phyloP scores from a whole-genome alignment of 139 green algal species.

The Haematococcus lacustris region DNA sequence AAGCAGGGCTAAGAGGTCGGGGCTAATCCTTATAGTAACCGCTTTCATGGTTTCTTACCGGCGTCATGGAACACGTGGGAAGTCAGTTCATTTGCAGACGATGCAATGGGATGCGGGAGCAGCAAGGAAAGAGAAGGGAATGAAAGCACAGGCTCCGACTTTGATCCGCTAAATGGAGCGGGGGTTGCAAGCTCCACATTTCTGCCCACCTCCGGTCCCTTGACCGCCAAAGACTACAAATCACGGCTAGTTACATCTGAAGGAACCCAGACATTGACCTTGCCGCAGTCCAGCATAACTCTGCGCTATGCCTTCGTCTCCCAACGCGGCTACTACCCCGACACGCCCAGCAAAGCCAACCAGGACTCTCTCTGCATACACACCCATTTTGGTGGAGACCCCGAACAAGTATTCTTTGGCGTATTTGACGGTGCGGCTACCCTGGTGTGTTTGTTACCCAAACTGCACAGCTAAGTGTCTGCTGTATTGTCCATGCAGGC shows the following conservation, averaged over 20 bases:
- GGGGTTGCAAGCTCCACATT: neutral
- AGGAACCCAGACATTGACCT: constrained; percentile 32
- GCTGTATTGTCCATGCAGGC: too few relatives aligned
- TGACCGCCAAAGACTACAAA: constrained; percentile 54
- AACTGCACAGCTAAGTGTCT: too few relatives aligned
- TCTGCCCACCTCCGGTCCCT: constrained; percentile 22
- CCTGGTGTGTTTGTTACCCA: too few relatives aligned
- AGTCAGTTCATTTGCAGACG: too few relatives aligned
- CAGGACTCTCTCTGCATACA: constrained; percentile 76
- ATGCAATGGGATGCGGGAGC: neutral
- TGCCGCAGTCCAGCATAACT: constrained; percentile 38
- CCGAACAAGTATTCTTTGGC: constrained; percentile 59
- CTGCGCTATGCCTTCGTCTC: constrained; percentile 75
- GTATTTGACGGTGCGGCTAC: constrained; percentile 96
- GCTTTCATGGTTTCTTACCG: too few relatives aligned
- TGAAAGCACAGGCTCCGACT: neutral
- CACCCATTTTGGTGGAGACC: constrained; percentile 53
- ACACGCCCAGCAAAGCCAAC: constrained; percentile 77
- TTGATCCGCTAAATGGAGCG: neutral
- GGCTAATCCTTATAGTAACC: too few relatives aligned
- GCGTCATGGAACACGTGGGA: too few relatives aligned
- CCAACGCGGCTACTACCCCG: constrained; percentile 86
- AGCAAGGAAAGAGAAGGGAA: neutral
- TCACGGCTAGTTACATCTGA: constrained; percentile 41
- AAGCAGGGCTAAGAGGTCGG: too few relatives aligned